Percentiles rank a stretch among this genome's conserved stretches.
Conservation (phyloP, 2,329 filamentous ascomycete species). For the Sphaerulina musiva region DNA sequence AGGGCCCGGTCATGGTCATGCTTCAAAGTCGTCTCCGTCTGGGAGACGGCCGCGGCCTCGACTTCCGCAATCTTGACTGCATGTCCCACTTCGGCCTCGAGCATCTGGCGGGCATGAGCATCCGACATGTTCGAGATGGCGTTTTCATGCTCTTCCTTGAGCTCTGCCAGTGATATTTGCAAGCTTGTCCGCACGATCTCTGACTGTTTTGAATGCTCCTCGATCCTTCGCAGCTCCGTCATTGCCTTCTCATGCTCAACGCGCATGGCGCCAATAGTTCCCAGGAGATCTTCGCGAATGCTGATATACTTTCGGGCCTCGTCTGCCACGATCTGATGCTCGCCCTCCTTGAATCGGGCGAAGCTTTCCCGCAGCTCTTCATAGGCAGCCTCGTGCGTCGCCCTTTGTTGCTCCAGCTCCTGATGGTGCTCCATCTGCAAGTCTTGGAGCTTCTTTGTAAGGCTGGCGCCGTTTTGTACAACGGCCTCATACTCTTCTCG, state of each 20-base stretch:
- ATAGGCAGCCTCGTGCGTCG: constrained; percentile 22
- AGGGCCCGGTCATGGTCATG: constrained; percentile 14
- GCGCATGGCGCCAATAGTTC: neutral
- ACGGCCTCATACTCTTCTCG: constrained; percentile 9
- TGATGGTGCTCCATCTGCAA: constrained; percentile 21
- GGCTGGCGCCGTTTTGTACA: constrained; percentile 11
- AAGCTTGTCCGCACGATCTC: constrained; percentile 5
- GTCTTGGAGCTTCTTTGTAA: constrained; percentile 17
- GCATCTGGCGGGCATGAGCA: constrained; percentile 6
- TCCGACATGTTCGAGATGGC: constrained; percentile 9
- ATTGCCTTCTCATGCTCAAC: constrained; percentile 5
- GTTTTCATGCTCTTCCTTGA: constrained; percentile 11
- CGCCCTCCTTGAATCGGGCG: constrained; percentile 18
- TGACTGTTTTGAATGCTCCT: constrained; percentile 10
- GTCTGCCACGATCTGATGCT: constrained; percentile 8
- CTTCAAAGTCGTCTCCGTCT: constrained; percentile 4
- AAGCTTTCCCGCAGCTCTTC: constrained; percentile 17
- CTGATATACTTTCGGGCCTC: neutral
- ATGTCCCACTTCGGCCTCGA: constrained; percentile 7
- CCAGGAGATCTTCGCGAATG: constrained; percentile 1
- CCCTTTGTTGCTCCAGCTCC: constrained; percentile 23
- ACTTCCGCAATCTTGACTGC: constrained; percentile 8
- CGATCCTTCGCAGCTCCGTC: constrained; percentile 7
- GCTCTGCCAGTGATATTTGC: constrained; percentile 10
- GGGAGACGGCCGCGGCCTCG: constrained; percentile 11